Evolutionary conservation across 345 rosid genomes (phyloP).

Genomic region (Aquilaria malaccensis): DNA sequence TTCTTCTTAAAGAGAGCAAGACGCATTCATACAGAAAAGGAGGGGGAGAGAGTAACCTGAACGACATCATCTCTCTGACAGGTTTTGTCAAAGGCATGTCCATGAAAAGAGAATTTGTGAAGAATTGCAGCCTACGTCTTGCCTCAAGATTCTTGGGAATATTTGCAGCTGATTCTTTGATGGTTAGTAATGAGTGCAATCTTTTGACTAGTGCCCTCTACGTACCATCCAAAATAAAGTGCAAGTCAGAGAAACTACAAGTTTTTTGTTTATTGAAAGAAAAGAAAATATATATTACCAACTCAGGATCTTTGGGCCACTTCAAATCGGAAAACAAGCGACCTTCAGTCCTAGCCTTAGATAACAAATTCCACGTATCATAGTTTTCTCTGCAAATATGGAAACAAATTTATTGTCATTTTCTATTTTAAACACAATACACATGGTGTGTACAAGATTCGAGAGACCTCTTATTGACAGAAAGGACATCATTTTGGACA

Average conservation of each 20-base stretch:
- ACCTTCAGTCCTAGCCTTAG: constrained; percentile 83
- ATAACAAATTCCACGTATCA: constrained; percentile 65
- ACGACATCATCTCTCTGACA: constrained; percentile 72
- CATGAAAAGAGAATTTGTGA: constrained; percentile 97
- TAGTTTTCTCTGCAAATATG: constrained; percentile 55
- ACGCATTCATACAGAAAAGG: background rate
- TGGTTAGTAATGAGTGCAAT: constrained; percentile 72
- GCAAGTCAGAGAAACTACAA: constrained; percentile 7
- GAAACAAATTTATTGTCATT: constrained; percentile 6
- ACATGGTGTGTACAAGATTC: constrained; percentile 6
- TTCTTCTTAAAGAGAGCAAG: constrained; percentile 8
- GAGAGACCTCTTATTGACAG: constrained; percentile 64
- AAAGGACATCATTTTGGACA: constrained; percentile 70
- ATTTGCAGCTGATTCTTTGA: constrained; percentile 87
- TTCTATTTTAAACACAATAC: background rate
- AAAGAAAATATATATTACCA: constrained; percentile 37
- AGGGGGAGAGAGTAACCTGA: constrained; percentile 42
- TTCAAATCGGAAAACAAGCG: constrained; percentile 79
- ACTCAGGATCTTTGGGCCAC: constrained; percentile 83
- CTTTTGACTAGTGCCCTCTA: constrained; percentile 80
- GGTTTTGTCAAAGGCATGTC: constrained; percentile 69
- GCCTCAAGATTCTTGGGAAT: constrained; percentile 93
- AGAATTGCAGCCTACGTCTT: constrained; percentile 80
- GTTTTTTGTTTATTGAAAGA: constrained; percentile 7
- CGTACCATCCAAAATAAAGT: constrained; percentile 19